phyloP scores from a whole-genome alignment of 805 yeast genomes.

The Metschnikowia lachancei region DNA sequence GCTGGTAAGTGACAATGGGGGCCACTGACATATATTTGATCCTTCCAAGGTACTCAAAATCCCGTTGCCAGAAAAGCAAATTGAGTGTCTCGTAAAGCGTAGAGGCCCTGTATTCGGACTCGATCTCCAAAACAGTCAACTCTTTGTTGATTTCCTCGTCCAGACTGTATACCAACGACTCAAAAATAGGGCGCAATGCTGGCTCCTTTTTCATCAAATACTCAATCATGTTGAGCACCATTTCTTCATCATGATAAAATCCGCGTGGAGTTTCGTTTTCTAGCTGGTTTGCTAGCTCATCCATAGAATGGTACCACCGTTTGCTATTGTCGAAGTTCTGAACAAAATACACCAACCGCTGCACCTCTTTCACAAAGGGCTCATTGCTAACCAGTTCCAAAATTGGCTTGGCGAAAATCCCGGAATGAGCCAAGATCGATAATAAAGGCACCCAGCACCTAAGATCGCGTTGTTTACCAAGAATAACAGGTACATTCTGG shows the following conservation, averaged over 20 bases:
- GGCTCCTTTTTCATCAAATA: constrained; percentile 18
- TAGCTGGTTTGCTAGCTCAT: constrained; percentile 18
- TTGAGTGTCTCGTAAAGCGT: constrained; percentile 34
- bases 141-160: constrained; percentile 26
- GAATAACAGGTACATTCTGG: constrained; percentile 15
- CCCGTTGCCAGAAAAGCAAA: constrained; percentile 38
- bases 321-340: constrained; percentile 12
- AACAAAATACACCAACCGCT: constrained; percentile 22
- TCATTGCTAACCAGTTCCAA: constrained; percentile 16
- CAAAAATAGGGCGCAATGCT: constrained; percentile 20
- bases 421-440: constrained; percentile 37
- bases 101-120: constrained; percentile 26
- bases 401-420: constrained; percentile 30
- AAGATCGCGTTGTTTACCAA: constrained; percentile 4
- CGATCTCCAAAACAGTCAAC: constrained; percentile 33
- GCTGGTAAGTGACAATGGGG: constrained; percentile 31
- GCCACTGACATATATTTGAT: constrained; percentile 30
- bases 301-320: constrained; percentile 24
- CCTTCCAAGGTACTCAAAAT: constrained; percentile 28
- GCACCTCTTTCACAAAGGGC: constrained; percentile 22
- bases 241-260: constrained; percentile 22
- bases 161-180: constrained; percentile 29
- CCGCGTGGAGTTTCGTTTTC: constrained; percentile 22
- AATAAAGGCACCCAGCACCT: constrained; percentile 41
- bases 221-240: constrained; percentile 19